Base-by-base conservation (phyloP, 345 rosid genomes). In the Eucalyptus virginea region DNA sequence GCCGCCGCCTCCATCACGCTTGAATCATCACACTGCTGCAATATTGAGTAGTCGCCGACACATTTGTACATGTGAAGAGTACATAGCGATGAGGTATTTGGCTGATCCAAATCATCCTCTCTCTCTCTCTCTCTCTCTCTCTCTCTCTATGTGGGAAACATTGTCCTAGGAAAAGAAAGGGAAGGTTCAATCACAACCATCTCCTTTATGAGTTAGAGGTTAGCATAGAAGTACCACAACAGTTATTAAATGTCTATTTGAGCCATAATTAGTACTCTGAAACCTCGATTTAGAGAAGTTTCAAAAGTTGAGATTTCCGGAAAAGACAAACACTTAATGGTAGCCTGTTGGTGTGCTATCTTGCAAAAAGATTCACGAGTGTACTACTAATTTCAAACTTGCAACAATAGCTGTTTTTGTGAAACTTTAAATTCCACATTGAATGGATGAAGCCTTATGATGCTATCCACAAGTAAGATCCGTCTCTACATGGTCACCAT, bases 311-410 rank as follows among this genome's bases (percentile, higher is more conserved):
- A n/a, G 77, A 65, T 65, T n/a, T 15, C 19, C 2, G 37, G 77
- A 65, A 65, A n/a, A n/a, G 21, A 65, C 21, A 8, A 65, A 4
- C 37, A n/a, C 37, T 65, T n/a, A 4, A 65, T 3, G 6, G 6
- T 16, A 14, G 40, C 10, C 21, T 2, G 11, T 8, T 7, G 77
- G 1, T 17, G 17, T n/a, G 6, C 9, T 7, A n/a, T 2, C 37
- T 15, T n/a, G 6, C 32, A n/a, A 7, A 8, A 15, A 65, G 18
- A 62, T 62, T 65, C 37, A 7, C 2, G 4, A 69, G 13, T 34
- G 44, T 69, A 18, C 24, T 67, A 32, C 26, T 28, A 1, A 5
- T 8, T 18, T 34, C 44, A 69, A 69, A 69, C 81, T 69, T 10
- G 13, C 13, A 11, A 34, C 24, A 5, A 69, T 69, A 34, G 24